phyloP scores from a whole-genome alignment of 768 basidiomycete genomes.

The Lactifluus piperatus region DNA sequence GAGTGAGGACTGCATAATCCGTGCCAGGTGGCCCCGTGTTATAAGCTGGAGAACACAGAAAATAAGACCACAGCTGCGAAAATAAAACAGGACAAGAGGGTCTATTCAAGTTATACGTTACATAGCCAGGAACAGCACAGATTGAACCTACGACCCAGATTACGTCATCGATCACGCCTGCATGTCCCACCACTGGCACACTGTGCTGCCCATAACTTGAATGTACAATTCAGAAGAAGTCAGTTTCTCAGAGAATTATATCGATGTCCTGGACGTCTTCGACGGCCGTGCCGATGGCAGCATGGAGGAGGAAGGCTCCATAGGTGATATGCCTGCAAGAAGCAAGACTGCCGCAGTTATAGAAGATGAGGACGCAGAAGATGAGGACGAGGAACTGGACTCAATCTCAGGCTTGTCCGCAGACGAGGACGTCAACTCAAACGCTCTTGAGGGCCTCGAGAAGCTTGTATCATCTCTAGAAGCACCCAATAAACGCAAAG shows the following conservation, averaged over 20 bases:
- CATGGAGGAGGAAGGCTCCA: constrained; percentile 20
- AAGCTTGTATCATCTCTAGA: constrained; percentile 64
- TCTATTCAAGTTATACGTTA: too few species aligned
- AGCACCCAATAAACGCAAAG: constrained; percentile 61
- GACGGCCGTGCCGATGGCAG: constrained; percentile 20
- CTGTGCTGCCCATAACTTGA: too few species aligned
- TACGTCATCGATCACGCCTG: too few species aligned
- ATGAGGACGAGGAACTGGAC: constrained; percentile 39
- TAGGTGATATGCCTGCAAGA: not conserved
- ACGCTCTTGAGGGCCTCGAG: constrained; percentile 61
- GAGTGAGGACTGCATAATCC: too few species aligned
- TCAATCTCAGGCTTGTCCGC: constrained; percentile 34
- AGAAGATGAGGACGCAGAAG: constrained; percentile 24
- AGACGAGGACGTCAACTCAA: constrained; percentile 45
- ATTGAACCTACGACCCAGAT: too few species aligned
- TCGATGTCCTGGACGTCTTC: constrained; percentile 24
- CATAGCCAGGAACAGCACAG: too few species aligned
- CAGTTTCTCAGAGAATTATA: constrained; percentile 21
- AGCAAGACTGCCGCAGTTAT: not conserved
- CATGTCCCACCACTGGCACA: too few species aligned
- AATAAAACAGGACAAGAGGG: too few species aligned
- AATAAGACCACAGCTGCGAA: too few species aligned
- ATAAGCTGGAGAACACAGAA: too few species aligned
- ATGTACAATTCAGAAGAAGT: constrained; percentile 30
- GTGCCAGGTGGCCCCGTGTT: too few species aligned